Evolutionary conservation across 345 rosid species (phyloP).

Genomic region (Punica granatum): DNA sequence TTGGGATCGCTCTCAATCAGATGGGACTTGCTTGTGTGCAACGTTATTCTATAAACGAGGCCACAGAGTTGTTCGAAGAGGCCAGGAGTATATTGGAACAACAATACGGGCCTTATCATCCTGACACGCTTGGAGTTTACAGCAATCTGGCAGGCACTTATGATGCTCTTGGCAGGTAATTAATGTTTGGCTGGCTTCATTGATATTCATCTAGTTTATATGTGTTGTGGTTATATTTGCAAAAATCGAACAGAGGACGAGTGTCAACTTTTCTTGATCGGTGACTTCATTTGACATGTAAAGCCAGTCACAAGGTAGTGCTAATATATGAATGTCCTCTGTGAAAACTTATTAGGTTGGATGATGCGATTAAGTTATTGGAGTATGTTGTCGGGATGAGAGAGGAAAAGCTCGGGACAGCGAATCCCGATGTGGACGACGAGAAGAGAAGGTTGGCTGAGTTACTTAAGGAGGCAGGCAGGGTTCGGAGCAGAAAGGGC

Average conservation of each 20-base stretch:
- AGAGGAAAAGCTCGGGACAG: slow-evolving; percentile 90
- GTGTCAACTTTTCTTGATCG: background rate
- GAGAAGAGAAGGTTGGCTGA: slow-evolving; percentile 81
- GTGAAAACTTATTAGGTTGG: slow-evolving; percentile 43
- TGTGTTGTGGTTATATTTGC: background rate
- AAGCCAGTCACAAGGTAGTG: background rate
- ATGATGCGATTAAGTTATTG: slow-evolving; percentile 65
- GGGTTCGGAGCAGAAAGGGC: slow-evolving; percentile 57
- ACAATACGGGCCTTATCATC: slow-evolving; percentile 75
- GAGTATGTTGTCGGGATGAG: slow-evolving; percentile 67
- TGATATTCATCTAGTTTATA: background rate
- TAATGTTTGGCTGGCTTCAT: slow-evolving; percentile 1
- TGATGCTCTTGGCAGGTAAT: slow-evolving; percentile 86
- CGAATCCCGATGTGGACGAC: slow-evolving; percentile 79
- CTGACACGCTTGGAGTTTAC: slow-evolving; percentile 82
- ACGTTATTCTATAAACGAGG: slow-evolving; percentile 55
- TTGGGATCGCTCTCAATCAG: slow-evolving; percentile 86
- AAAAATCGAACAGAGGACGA: background rate
- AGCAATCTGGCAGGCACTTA: slow-evolving; percentile 95
- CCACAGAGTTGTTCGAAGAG: slow-evolving; percentile 78
- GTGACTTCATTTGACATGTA: background rate
- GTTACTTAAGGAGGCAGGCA: slow-evolving; percentile 74
- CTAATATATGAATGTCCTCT: background rate
- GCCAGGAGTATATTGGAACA: slow-evolving; percentile 67
- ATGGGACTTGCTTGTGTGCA: slow-evolving; percentile 94